Evolutionary conservation across 306 rosid genomes (phyloP), one percentile per base, ranked within the genome.

Genomic region (Luffa acutangula): DNA sequence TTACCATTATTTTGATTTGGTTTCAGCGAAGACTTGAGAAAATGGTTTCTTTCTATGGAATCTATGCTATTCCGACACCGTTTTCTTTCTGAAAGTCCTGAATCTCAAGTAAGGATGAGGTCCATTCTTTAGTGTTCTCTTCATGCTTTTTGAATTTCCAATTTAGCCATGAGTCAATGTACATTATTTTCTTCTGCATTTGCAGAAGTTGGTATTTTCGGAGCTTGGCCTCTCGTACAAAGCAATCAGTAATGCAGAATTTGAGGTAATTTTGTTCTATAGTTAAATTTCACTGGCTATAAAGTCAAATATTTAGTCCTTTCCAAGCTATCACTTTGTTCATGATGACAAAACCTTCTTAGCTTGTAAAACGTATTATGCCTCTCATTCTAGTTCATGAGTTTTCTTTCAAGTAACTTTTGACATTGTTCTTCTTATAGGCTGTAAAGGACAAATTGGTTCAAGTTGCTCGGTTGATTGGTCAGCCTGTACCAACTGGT

Each of bases 21-120:
- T 75, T 17, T 65, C 63, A 95, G 99, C 82, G 99, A 95, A 80
- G 97, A 95, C 7, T 87, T 93, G 89, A 90, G 97, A 82, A 95
- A 91, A 86, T 95, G 99, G 99, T 93, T 95, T 81, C 93, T 95
- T 76, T 88, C 97, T 25, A 86, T 86, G 97, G 99, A 95, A 85
- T 85, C 92, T 82, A 75, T 87, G 73, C 88, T 95, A 71, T 95
- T 95, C 76, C 94, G 94, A 76, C 78, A 93, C 82, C 96, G 97
- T 15, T 91, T 93, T 80, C 90, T 78, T 15, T 4, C 0, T 6
- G 57, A 78, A 80, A 78, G n/a, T 42, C 11, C 90, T 43, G 97
- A 93, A 83, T 89, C 90, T 83, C 96, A 91, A 94, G 97, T 91
- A 89, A 20, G 80, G 42, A 83, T 57, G 72, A 72, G 72, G 31